phyloP scores from a whole-genome alignment of 2,329 filamentous ascomycete genomes.

The Fusarium equiseti region DNA sequence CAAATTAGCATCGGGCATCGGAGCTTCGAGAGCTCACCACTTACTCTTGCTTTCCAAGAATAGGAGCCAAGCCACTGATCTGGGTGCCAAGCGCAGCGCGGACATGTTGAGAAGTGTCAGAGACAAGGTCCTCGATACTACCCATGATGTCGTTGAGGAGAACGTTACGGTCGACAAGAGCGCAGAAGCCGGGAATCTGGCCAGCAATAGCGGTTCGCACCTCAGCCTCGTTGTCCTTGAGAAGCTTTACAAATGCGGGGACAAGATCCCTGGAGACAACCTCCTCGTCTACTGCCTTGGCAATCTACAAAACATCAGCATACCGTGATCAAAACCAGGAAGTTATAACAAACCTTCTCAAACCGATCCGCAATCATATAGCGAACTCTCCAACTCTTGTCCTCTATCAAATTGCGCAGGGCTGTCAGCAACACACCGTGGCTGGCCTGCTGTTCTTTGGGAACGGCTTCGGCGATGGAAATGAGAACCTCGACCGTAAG shows the following conservation, averaged over 20 bases:
- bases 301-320: slow-evolving; percentile 72
- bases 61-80: slow-evolving; percentile 95
- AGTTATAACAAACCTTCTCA: slow-evolving; percentile 75
- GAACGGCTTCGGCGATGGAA: slow-evolving; percentile 94
- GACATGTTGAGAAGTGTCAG: slow-evolving; percentile 96
- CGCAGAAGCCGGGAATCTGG: slow-evolving; percentile 97
- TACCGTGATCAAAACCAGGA: slow-evolving; percentile 50
- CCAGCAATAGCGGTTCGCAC: slow-evolving; percentile 96
- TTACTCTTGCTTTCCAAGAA: slow-evolving; percentile 97
- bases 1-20: background rate
- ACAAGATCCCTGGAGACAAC: slow-evolving; percentile 94
- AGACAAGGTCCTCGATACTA: slow-evolving; percentile 94
- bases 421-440: slow-evolving; percentile 93
- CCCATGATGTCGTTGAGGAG: slow-evolving; percentile 97
- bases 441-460: slow-evolving; percentile 97
- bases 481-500: slow-evolving; percentile 97
- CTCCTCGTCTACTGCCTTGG: slow-evolving; percentile 97
- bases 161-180: slow-evolving; percentile 85
- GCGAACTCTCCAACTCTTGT: slow-evolving; percentile 99
- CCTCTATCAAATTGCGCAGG: slow-evolving; percentile 92
- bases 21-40: slow-evolving; percentile 49
- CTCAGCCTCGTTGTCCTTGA: slow-evolving; percentile 98
- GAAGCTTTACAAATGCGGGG: slow-evolving; percentile 94
- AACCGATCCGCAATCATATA: slow-evolving; percentile 99
- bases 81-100: slow-evolving; percentile 95